Base-by-base conservation (phyloP, 805 yeast species). In the Saccharomycopsis olivae region DNA sequence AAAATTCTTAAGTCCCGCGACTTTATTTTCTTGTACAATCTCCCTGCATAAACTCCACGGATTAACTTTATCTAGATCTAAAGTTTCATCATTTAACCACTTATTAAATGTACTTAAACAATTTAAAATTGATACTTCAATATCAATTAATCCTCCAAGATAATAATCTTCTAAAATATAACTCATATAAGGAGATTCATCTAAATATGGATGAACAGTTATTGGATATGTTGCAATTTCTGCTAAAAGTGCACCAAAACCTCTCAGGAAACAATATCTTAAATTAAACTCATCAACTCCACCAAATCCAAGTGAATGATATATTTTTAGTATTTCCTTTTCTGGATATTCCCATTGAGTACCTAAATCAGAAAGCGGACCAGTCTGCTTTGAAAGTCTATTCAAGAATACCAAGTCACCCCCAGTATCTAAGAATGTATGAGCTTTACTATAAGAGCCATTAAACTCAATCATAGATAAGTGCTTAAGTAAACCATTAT, bases 371-470 rank as follows among this genome's bases (percentile, higher is more conserved):
- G 21, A 13, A 13, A 15, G 21, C 9, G 24, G 3, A 6, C 17
- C 18, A 41, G 49, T 51, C 8, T 38, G 33, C 11, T 6, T 14
- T 5, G 41, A 21, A 52, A 68, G 53, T 33, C 64, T 62, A 13
- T 63, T 47, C 46, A 78, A 48, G 4, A 64, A 51, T 6, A 78
- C 50, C 51, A 78, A 67, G 50, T 79, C 87, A 2, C 82, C 86
- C 19, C 79, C 78, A 0, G 76, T 63, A 49, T 79, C 86, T 13
- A 77, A 50, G 34, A 61, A 71, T 3, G 57, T 47, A 48, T 79
- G 86, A 0, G 84, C 83, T 2, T 52, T 48, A 2, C 59, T 55
- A 13, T 52, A 49, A 43, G 69, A 66, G 0, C 75, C 78, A 40
- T 57, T 63, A 50, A 77, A 79, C 43, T 79, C 86, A 24, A 66